Percentiles rank a stretch among this genome's conserved stretches.
Conservation (phyloP, 2,329 filamentous ascomycete genomes). For the Zymoseptoria pseudotritici region DNA sequence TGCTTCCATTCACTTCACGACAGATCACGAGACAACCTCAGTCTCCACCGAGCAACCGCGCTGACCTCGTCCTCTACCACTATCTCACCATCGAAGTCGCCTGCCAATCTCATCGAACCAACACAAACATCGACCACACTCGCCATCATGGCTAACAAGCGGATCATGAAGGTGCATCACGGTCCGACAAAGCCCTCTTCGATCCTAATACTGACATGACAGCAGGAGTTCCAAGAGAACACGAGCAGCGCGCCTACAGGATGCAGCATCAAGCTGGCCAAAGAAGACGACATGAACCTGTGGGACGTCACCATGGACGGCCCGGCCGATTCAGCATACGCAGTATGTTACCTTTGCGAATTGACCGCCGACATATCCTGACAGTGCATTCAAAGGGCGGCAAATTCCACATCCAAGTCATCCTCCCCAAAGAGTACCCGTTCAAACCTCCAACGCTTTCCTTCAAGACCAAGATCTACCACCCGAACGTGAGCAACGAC, state of each 20-base stretch:
- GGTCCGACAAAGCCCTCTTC: too few relatives aligned
- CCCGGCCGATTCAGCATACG: slow-evolving; percentile 57
- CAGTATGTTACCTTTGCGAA: slow-evolving; percentile 41
- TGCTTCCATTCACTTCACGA: background rate
- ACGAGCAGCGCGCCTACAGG: slow-evolving; percentile 49
- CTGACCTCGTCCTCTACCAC: background rate
- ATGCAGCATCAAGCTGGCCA: slow-evolving; percentile 48
- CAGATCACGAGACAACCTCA: background rate
- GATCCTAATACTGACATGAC: slow-evolving; percentile 12
- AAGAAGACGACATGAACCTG: slow-evolving; percentile 58
- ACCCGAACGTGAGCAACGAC: slow-evolving; percentile 90
- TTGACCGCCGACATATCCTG: slow-evolving; percentile 1
- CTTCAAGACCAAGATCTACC: slow-evolving; percentile 88
- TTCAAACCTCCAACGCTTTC: slow-evolving; percentile 78
- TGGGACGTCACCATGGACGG: slow-evolving; percentile 64
- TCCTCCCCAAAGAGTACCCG: slow-evolving; percentile 72
- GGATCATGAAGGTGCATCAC: slow-evolving; percentile 7
- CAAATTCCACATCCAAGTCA: slow-evolving; percentile 64
- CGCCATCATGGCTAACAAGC: background rate
- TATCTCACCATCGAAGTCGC: background rate
- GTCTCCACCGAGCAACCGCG: background rate
- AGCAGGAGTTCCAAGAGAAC: slow-evolving; percentile 55
- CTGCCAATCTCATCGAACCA: background rate
- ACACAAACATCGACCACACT: background rate
- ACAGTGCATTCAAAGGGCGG: slow-evolving; percentile 48